These are phyloP conservation scores for Cyclostephanos tholiformis DNA, from an alignment of 108 stramenopile genomes.

Conservation along the genomic window DNA sequence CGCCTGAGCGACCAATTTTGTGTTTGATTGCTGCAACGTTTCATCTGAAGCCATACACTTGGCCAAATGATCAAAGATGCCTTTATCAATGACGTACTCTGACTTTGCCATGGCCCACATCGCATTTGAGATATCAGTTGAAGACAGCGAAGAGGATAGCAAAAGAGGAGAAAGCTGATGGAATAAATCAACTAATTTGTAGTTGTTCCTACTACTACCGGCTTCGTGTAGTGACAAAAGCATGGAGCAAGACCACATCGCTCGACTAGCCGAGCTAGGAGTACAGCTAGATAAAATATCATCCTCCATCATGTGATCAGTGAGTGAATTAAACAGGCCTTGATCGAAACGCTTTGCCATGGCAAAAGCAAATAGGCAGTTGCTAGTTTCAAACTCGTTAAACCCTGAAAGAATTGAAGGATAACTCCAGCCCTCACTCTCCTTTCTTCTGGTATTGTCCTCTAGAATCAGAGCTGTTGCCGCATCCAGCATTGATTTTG, in stretches of 20 bases:
- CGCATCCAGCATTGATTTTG: conserved; percentile 49
- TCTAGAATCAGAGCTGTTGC: conserved; percentile 51
- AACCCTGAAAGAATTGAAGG: conserved; percentile 40
- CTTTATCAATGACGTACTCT: conserved; percentile 63
- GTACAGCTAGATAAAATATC: conserved; percentile 46
- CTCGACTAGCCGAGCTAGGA: conserved; percentile 62
- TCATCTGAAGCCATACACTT: conserved; percentile 38
- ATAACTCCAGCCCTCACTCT: not conserved
- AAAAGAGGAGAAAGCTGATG: conserved; percentile 53
- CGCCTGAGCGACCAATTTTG: conserved; percentile 58
- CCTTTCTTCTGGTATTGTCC: conserved; percentile 1
- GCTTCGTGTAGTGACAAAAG: conserved; percentile 22
- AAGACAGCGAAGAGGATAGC: conserved; percentile 53
- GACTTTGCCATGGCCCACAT: conserved; percentile 76
- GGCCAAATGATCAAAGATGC: conserved; percentile 72
- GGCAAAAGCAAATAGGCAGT: conserved; percentile 61
- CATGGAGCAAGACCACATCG: conserved; percentile 62
- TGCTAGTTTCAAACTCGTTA: conserved; percentile 55
- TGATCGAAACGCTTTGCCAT: conserved; percentile 49
- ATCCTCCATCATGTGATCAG: conserved; percentile 49
- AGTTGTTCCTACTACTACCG: not conserved
- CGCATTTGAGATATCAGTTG: conserved; percentile 59
- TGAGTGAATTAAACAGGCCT: conserved; percentile 42
- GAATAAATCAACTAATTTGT: conserved; percentile 44
- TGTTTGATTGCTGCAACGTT: conserved; percentile 40